Base-by-base conservation (phyloP, 2,329 filamentous ascomycete species). In the Xylaria sp. region DNA sequence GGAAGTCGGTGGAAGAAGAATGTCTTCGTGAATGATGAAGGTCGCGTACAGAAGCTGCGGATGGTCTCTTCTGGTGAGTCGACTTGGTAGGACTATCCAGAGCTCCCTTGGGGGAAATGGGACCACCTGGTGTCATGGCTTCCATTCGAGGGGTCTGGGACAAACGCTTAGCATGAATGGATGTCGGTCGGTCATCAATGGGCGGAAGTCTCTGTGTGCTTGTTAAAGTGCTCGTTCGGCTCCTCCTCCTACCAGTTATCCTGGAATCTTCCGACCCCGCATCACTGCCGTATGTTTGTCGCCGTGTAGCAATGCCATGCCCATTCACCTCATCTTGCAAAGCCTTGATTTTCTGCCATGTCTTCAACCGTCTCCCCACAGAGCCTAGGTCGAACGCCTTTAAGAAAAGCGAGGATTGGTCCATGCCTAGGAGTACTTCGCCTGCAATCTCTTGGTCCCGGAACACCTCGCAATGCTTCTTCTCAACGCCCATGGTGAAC, bases 371-470 rank as follows among this genome's bases (percentile, higher is more conserved):
- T 60, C 92, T 86, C 8, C 94, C 94, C 69, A 98, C 94, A 2
- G 94, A 92, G 17, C 94, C 94, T 68, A 98, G 83, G 69, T 97
- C 92, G 71, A 97, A 96, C 49, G 95, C 94, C 74, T 97, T 97
- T 80, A 98, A 89, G 75, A 97, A 96, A 15, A 98, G 83, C 40
- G 95, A 96, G 60, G 92, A 92, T 78, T 97, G 94, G 71, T 97
- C 93, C 92, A 98, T 96, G 56, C 92, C 92, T 55, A 99, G 79
- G 40, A 99, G 80, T 3, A 98, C 94, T 71, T 98, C 94, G 51
- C 95, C 95, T 2, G 91, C 89, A 61, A 99, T 98, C 76, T 99
- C 95, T 77, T 99, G 94, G 72, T 98, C 94, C 69, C 90, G 84
- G 72, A 99, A 99, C 2, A 98, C 92, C 68, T 96, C 90, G 74